These are phyloP conservation scores for Handroanthus guayacan DNA, from an alignment of 257 asterid genomes.

Conservation along the genomic window DNA sequence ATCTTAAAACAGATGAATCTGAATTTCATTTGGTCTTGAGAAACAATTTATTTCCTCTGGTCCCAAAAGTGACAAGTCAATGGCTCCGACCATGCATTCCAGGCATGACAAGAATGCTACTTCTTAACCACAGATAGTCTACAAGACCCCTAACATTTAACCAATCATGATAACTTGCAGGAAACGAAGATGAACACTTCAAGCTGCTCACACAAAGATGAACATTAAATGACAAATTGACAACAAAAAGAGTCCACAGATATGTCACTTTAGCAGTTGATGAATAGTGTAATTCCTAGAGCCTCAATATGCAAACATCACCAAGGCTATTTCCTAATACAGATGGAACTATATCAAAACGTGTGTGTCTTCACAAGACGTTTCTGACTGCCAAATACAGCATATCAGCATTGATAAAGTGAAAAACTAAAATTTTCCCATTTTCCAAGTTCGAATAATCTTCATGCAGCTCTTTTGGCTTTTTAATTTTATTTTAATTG, in stretches of 20 bases:
- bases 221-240: neutral
- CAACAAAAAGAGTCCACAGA: neutral
- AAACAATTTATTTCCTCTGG: neutral
- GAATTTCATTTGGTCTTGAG: neutral
- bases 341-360: neutral
- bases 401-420: neutral
- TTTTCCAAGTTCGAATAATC: neutral
- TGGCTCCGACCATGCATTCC: conserved; percentile 10
- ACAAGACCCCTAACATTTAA: neutral
- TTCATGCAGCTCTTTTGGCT: neutral
- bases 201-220: neutral
- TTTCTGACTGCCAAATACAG: neutral
- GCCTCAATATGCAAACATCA: conserved; percentile 9
- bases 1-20: neutral
- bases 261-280: conserved; percentile 2
- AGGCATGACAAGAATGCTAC: neutral
- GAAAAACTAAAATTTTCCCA: neutral
- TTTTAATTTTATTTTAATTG: neutral
- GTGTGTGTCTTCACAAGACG: neutral
- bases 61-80: neutral
- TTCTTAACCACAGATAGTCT: neutral
- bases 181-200: neutral
- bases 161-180: neutral
- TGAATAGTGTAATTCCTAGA: neutral
- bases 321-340: neutral